These are phyloP conservation scores for Ascochyta koolunga DNA, from an alignment of 2,329 filamentous ascomycete genomes.

Conservation along the genomic window DNA sequence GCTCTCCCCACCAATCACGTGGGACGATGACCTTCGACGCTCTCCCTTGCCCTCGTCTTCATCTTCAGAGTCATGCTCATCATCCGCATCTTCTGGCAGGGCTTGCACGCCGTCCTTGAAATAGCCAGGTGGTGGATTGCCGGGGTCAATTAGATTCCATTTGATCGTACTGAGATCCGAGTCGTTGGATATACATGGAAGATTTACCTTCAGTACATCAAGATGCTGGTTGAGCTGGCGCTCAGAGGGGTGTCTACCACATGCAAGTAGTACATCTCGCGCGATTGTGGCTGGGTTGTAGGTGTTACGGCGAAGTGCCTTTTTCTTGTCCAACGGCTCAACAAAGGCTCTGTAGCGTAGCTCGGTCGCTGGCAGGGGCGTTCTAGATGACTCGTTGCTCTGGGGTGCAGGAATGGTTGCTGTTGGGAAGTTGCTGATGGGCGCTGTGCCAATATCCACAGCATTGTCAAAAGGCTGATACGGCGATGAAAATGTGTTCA, in stretches of 20 bases:
- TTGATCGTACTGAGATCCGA: slow-evolving; percentile 64
- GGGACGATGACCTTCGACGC: slow-evolving; percentile 22
- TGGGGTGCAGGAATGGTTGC: slow-evolving; percentile 19
- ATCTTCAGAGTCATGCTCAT: slow-evolving; percentile 46
- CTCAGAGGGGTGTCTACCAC: slow-evolving; percentile 66
- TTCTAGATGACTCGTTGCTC: slow-evolving; percentile 15
- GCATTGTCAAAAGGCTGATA: slow-evolving; percentile 14
- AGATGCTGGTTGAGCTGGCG: slow-evolving; percentile 66
- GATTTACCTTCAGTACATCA: slow-evolving; percentile 52
- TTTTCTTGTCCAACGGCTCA: slow-evolving; percentile 54
- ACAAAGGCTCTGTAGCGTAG: slow-evolving; percentile 44
- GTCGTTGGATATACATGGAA: slow-evolving; percentile 52
- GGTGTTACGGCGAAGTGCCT: slow-evolving; percentile 55
- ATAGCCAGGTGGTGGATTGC: slow-evolving; percentile 50
- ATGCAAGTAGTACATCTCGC: slow-evolving; percentile 66
- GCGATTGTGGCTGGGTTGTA: slow-evolving; percentile 69
- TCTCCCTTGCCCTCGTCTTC: slow-evolving; percentile 6
- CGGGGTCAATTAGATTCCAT: slow-evolving; percentile 68
- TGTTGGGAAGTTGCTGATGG: slow-evolving; percentile 33
- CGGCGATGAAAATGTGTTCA: slow-evolving; percentile 19
- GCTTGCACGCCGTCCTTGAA: slow-evolving; percentile 34
- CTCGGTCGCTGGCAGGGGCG: slow-evolving; percentile 17
- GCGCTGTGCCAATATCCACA: slow-evolving; percentile 22
- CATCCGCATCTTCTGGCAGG: slow-evolving; percentile 42
- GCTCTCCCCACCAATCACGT: slow-evolving; percentile 30